Conservation (phyloP, 2,329 filamentous ascomycete species). For the Triangularia verruculosa region DNA sequence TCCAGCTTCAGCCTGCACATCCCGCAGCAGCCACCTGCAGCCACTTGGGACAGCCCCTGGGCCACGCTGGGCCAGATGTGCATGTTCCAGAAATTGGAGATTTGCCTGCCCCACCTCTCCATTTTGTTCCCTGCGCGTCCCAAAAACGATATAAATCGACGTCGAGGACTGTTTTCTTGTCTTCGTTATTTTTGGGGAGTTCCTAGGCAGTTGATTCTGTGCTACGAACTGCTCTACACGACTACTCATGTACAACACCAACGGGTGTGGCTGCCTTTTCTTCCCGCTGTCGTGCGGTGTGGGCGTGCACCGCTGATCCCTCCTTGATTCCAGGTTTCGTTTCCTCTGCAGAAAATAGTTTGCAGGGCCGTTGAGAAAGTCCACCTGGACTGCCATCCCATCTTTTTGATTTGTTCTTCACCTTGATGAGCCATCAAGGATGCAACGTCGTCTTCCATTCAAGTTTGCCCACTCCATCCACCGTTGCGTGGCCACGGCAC, state of each 20-base stretch:
- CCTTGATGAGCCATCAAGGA: background rate
- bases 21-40: background rate
- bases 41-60: background rate
- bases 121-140: background rate
- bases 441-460: background rate
- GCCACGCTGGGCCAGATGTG: background rate
- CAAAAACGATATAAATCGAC: background rate
- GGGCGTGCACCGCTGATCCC: background rate
- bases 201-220: background rate
- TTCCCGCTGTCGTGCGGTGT: background rate
- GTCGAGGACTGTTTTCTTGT: background rate
- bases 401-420: background rate
- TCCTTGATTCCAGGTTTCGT: too few relatives aligned
- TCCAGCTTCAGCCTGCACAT: background rate
- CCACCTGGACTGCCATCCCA: background rate
- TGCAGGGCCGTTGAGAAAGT: background rate
- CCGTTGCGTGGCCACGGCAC: slow-evolving; percentile 1
- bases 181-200: background rate
- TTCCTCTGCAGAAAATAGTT: background rate
- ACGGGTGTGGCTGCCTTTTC: slow-evolving; percentile 1
- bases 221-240: background rate
- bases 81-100: background rate
- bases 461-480: background rate
- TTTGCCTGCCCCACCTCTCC: background rate
- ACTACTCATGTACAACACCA: background rate